Conservation (phyloP, 495 filamentous ascomycete genomes). For the Daldinia caldariorum region DNA sequence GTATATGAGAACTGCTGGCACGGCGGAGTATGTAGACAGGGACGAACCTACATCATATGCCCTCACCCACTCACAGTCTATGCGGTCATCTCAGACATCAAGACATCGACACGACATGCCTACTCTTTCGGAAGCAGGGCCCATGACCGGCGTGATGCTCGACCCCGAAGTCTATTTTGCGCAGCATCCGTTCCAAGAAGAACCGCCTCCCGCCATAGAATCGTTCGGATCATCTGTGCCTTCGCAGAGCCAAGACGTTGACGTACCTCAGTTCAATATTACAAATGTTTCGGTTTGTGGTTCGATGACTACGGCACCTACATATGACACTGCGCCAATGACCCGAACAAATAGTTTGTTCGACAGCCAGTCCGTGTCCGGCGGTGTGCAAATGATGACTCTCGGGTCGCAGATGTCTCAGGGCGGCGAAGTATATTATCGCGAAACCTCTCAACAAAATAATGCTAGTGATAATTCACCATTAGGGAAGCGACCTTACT, state of each 20-base stretch:
- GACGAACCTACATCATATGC: constrained; percentile 37
- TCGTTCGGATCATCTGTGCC: constrained; percentile 29
- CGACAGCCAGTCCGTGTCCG: constrained; percentile 50
- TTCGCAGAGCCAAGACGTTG: constrained; percentile 40
- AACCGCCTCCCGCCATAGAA: constrained; percentile 18
- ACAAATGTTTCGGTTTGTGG: constrained; percentile 52
- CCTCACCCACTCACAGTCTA: constrained; percentile 36
- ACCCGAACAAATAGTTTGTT: constrained; percentile 57
- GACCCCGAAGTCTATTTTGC: constrained; percentile 47
- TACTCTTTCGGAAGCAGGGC: constrained; percentile 33
- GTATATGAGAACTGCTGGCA: constrained; percentile 37
- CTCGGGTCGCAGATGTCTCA: constrained; percentile 56
- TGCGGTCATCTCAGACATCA: constrained; percentile 36
- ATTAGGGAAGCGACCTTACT: constrained; percentile 48
- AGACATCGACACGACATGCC: constrained; percentile 43
- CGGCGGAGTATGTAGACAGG: constrained; percentile 37
- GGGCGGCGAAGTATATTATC: constrained; percentile 38
- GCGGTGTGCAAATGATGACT: constrained; percentile 55
- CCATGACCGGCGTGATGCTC: constrained; percentile 37
- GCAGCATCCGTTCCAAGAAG: constrained; percentile 34
- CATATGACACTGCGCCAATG: constrained; percentile 57
- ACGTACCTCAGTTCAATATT: constrained; percentile 45
- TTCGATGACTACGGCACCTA: constrained; percentile 58
- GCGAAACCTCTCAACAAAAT: constrained; percentile 46
- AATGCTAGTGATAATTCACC: constrained; percentile 43